Evolutionary conservation across 2,329 filamentous ascomycete genomes (phyloP).

Genomic region (Beauveria caledonica): DNA sequence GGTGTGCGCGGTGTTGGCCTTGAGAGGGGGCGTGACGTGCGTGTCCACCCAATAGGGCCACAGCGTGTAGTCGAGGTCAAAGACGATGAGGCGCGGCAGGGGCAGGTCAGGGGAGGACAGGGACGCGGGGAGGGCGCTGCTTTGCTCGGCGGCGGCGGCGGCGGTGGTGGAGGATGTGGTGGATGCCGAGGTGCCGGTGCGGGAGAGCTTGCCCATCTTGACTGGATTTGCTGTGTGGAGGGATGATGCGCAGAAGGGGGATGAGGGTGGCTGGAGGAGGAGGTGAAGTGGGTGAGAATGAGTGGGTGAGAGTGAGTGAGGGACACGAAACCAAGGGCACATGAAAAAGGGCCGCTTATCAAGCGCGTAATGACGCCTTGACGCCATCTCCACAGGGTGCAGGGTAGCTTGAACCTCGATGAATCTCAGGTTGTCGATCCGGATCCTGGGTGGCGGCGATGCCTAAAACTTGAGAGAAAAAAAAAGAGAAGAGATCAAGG

Average conservation of each 20-base stretch:
- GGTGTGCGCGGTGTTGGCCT: conserved; percentile 34
- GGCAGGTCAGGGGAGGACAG: conserved; percentile 50
- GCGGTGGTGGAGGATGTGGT: conserved; percentile 15
- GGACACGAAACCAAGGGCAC: neutral
- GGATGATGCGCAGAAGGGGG: neutral
- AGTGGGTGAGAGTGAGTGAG: neutral
- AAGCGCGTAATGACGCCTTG: neutral
- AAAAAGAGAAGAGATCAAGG: too few relatives aligned
- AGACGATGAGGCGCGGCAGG: conserved; percentile 76
- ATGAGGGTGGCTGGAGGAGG: neutral
- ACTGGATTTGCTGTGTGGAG: neutral
- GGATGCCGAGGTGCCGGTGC: conserved; percentile 9
- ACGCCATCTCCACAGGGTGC: neutral
- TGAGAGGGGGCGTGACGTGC: conserved; percentile 69
- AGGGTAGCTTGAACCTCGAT: neutral
- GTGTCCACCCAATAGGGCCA: conserved; percentile 99
- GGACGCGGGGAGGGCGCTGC: conserved; percentile 27
- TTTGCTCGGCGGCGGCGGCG: conserved; percentile 12
- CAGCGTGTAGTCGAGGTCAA: conserved; percentile 97
- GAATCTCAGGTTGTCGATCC: too few relatives aligned
- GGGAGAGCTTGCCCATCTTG: conserved; percentile 6
- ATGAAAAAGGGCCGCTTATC: neutral
- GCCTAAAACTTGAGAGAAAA: too few relatives aligned
- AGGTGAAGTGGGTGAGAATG: too few relatives aligned
- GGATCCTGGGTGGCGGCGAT: too few relatives aligned